Conservation (phyloP, 2,329 filamentous ascomycete genomes). For the Helotiales sp. region DNA sequence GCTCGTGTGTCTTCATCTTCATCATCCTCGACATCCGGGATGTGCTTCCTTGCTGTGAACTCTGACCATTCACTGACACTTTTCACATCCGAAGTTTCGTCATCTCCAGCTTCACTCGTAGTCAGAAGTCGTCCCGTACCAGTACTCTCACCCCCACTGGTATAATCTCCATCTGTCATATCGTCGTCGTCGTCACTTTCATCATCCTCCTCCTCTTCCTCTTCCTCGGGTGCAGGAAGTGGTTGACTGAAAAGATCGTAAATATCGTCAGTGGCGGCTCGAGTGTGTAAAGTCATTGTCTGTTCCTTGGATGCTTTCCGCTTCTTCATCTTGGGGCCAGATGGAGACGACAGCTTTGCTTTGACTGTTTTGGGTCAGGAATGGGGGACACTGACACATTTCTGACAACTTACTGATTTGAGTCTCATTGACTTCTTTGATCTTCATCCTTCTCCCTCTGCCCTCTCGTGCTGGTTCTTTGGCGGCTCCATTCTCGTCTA, state of each 20-base stretch:
- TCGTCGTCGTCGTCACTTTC: conserved; percentile 68
- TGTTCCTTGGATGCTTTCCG: conserved; percentile 69
- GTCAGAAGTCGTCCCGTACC: conserved; percentile 73
- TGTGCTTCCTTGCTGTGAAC: conserved; percentile 75
- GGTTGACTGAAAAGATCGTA: conserved; percentile 97
- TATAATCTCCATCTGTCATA: conserved; percentile 74
- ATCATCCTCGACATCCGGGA: conserved; percentile 54
- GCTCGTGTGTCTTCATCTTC: conserved; percentile 48
- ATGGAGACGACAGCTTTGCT: conserved; percentile 89
- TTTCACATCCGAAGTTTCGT: conserved; percentile 61
- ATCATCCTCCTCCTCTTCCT: conserved; percentile 50
- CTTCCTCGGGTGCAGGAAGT: conserved; percentile 50
- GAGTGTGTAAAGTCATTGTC: conserved; percentile 98
- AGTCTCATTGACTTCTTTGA: conserved; percentile 86
- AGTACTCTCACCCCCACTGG: conserved; percentile 84
- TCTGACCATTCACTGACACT: conserved; percentile 87
- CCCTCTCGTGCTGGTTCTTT: conserved; percentile 53
- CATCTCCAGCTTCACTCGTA: conserved; percentile 69
- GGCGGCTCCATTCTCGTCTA: conserved; percentile 65
- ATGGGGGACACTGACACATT: neutral
- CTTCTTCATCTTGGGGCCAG: conserved; percentile 81
- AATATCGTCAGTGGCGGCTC: conserved; percentile 94
- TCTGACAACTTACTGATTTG: conserved; percentile 75
- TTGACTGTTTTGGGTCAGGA: conserved; percentile 70
- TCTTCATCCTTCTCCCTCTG: conserved; percentile 72